Conservation (phyloP, 2,329 filamentous ascomycete genomes). For the Hirsutella minnesotensis region DNA sequence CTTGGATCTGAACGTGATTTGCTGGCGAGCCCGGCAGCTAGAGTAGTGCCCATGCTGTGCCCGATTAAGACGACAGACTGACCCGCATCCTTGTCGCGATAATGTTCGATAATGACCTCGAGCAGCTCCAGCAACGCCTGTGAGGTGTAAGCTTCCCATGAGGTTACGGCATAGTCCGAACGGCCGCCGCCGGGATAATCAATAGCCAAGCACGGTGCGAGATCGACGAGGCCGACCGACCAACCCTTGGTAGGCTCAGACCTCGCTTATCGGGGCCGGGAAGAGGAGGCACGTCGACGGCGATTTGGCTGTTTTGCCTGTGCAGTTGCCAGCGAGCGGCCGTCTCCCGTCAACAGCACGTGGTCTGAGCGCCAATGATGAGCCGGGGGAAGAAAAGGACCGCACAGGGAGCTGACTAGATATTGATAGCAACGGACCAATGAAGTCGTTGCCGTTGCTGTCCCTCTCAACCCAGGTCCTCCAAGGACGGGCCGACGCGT, state of each 20-base stretch:
- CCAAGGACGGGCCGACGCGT: too few relatives aligned
- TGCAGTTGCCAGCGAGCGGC: neutral
- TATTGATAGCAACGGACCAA: too few relatives aligned
- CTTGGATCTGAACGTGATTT: conserved; percentile 28
- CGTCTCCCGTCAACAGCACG: neutral
- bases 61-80: conserved; percentile 73
- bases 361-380: too few relatives aligned
- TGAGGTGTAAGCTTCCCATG: conserved; percentile 69
- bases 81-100: conserved; percentile 50
- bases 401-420: too few relatives aligned
- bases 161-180: conserved; percentile 58
- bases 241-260: neutral
- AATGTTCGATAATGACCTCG: conserved; percentile 59
- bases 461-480: too few relatives aligned
- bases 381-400: too few relatives aligned
- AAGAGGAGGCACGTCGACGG: neutral
- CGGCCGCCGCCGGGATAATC: conserved; percentile 85
- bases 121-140: conserved; percentile 67
- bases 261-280: neutral
- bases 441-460: too few relatives aligned
- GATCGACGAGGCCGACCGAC: conserved; percentile 57
- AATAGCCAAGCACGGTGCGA: conserved; percentile 70
- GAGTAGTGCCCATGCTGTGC: conserved; percentile 81
- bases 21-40: conserved; percentile 59
- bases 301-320: neutral